Conservation (phyloP, 148 eudicot genomes). For the Linanthus parryae region DNA sequence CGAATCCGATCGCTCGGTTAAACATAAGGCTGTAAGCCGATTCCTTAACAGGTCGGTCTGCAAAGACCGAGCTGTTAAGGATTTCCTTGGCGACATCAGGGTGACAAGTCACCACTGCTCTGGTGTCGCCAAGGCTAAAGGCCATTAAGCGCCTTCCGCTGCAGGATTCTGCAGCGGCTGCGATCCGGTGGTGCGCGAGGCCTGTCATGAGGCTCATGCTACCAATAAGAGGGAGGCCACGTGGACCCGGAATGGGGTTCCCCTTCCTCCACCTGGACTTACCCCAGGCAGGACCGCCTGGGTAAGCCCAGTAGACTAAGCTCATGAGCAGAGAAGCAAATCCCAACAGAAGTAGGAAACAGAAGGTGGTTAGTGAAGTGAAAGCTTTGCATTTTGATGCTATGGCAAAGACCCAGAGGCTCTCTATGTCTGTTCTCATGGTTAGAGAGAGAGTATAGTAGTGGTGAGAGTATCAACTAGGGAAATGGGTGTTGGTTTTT, state of each 20-base stretch:
- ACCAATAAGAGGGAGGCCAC: conserved; percentile 57
- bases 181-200: conserved; percentile 59
- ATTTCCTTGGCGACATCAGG: conserved; percentile 65
- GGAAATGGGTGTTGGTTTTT: background rate
- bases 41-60: conserved; percentile 71
- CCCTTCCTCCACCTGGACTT: conserved; percentile 21
- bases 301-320: conserved; percentile 59
- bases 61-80: conserved; percentile 51
- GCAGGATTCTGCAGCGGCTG: conserved; percentile 25
- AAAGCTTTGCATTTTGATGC: conserved; percentile 43
- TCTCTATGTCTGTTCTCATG: conserved; percentile 33
- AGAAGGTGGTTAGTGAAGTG: conserved; percentile 14
- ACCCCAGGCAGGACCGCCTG: conserved; percentile 88
- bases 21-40: conserved; percentile 78
- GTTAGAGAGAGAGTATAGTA: background rate
- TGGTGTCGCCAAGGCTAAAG: conserved; percentile 59
- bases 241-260: conserved; percentile 44
- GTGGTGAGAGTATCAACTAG: background rate
- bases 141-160: conserved; percentile 61
- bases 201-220: conserved; percentile 58
- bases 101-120: conserved; percentile 56
- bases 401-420: conserved; percentile 56
- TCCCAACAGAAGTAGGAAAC: no score
- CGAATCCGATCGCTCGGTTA: conserved; percentile 78
- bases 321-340: conserved; percentile 31